Evolutionary conservation across 352 stramenopile species (phyloP), one percentile per base, ranked within the genome.

Genomic region (Phytopythium delawarense): DNA sequence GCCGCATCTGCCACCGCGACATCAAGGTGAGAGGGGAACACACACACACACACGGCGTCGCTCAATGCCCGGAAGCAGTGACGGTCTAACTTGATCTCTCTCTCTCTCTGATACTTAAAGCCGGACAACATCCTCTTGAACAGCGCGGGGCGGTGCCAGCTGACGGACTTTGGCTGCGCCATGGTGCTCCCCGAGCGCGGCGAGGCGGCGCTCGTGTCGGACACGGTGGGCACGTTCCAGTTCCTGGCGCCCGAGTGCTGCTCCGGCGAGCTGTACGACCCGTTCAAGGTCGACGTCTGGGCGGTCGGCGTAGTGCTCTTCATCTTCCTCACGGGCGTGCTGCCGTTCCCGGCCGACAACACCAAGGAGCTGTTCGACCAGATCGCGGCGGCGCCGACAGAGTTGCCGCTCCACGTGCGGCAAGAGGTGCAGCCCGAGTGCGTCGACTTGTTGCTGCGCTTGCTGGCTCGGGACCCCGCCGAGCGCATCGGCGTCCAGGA

Each of bases 191-290:
- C 52, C 52, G 32, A 30, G n/a, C 44, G 25, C 37, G 21, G 6
- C 0, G 39, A 8, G 9, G 48, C 30, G 21, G 51, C 66, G 23
- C 57, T 87, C 8, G 59, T 96, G 32, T 84, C 77, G 7, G 81
- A 96, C 51, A 97, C 91, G 1, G 76, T 89, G 37, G 91, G 91
- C 21, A 97, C 91, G n/a, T 97, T 92, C 63, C 87, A 94, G 61
- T 97, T 97, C 57, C 57, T 96, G 6, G 81, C 87, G 5, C 89
- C 91, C n/a, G 91, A 97, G 61, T 93, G 83, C 64, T 95, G 89
- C 63, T 84, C 73, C 5, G 89, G 88, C 5, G 84, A 94, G 23
- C 72, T 70, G 21, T 96, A 95, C 65, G 82, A 92, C 54, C 85
- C 89, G 16, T 94, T 93, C 61, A 69, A 75, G 59, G 89, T 76